Percentiles rank a stretch among this genome's conserved stretches.
Evolutionary conservation across 1,284 basidiomycete genomes (phyloP).

Genomic region (Hemileia vastatrix): DNA sequence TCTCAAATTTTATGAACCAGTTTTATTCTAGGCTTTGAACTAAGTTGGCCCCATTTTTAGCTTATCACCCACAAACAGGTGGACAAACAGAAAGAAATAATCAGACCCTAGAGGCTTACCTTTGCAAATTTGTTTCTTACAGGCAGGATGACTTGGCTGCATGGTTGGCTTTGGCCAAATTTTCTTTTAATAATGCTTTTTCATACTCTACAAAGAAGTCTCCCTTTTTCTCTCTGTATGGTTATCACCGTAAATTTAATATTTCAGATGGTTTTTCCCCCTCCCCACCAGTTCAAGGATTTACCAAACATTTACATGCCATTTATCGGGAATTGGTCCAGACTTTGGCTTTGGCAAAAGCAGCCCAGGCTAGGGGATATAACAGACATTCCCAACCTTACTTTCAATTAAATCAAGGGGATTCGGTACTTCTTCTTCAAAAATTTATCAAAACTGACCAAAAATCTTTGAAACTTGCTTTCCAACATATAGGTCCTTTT

Average conservation of each 20-base stretch:
- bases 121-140: neutral
- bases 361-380: too few species aligned
- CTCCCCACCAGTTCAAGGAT: too few species aligned
- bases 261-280: too few species aligned
- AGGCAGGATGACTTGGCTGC: neutral
- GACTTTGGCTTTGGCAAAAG: too few species aligned
- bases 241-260: conserved; percentile 3
- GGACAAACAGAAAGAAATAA: conserved; percentile 6
- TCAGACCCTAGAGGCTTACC: neutral
- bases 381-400: too few species aligned
- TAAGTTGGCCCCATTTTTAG: neutral
- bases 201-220: conserved; percentile 1
- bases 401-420: too few species aligned
- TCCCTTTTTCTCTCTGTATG: conserved; percentile 5
- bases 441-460: too few species aligned
- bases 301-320: too few species aligned
- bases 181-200: conserved; percentile 8
- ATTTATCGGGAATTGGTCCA: too few species aligned
- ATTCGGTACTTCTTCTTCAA: neutral
- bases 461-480: too few species aligned
- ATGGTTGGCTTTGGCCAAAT: conserved; percentile 4
- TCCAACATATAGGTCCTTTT: too few species aligned
- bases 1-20: neutral
- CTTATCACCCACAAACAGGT: conserved; percentile 14
- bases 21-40: neutral